Evolutionary conservation across 805 yeast species (phyloP).

Genomic region (Yamadazyma paraphyllophila): DNA sequence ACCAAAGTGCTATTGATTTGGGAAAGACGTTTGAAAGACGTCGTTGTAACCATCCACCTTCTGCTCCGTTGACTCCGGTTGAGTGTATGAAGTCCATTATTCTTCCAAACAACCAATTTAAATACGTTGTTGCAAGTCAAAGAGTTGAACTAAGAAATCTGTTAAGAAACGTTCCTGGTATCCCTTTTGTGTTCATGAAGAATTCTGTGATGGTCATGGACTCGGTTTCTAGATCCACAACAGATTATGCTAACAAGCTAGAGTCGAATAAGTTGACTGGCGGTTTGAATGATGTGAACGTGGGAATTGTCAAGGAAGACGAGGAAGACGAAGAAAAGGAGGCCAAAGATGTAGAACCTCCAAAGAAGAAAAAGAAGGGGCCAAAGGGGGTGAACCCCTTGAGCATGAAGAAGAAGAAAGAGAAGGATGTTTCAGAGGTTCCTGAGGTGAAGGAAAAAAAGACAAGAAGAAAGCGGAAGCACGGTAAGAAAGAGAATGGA

Average conservation of each 20-base stretch:
- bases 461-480: conserved; percentile 26
- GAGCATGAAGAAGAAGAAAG: conserved; percentile 76
- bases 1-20: conserved; percentile 72
- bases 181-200: conserved; percentile 83
- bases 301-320: conserved; percentile 38
- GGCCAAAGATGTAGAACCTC: conserved; percentile 8
- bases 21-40: conserved; percentile 89
- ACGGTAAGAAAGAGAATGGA: conserved; percentile 10
- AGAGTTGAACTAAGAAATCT: conserved; percentile 64
- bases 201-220: conserved; percentile 96
- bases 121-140: conserved; percentile 88
- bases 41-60: conserved; percentile 80
- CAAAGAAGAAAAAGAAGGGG: conserved; percentile 55
- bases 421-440: background rate
- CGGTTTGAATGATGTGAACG: conserved; percentile 70
- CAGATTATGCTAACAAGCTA: conserved; percentile 31
- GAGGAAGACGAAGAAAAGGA: conserved; percentile 18
- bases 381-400: conserved; percentile 88
- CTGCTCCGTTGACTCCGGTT: conserved; percentile 57
- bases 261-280: conserved; percentile 69
- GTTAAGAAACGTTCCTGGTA: conserved; percentile 79
- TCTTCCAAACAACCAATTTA: conserved; percentile 76
- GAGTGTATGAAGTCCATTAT: conserved; percentile 79
- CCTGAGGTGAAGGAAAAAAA: conserved; percentile 5
- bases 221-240: conserved; percentile 76